Evolutionary conservation across 2,329 filamentous ascomycete species (phyloP).

Genomic region (Nemania diffusa): DNA sequence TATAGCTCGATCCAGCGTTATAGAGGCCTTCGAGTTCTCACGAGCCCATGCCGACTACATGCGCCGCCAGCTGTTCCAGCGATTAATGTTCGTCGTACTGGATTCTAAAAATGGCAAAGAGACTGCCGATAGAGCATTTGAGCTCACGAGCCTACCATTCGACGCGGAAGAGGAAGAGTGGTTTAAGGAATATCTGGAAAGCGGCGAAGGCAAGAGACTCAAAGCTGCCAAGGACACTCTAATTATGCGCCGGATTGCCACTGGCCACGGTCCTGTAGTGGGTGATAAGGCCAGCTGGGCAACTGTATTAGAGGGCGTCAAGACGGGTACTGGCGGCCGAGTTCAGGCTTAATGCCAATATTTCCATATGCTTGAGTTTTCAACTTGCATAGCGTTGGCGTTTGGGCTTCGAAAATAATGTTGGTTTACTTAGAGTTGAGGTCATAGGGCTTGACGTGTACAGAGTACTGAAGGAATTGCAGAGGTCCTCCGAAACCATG

Average conservation of each 20-base stretch:
- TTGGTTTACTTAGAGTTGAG: not conserved
- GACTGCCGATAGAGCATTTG: conserved; percentile 67
- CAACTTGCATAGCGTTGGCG: conserved; percentile 48
- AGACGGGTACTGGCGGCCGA: conserved; percentile 54
- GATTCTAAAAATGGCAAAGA: conserved; percentile 53
- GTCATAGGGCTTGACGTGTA: conserved; percentile 14
- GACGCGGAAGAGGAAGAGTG: conserved; percentile 75
- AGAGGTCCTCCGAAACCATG: not conserved
- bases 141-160: conserved; percentile 80
- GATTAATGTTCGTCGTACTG: conserved; percentile 70
- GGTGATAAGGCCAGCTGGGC: conserved; percentile 61
- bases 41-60: conserved; percentile 70
- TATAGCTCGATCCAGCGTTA: conserved; percentile 72
- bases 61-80: conserved; percentile 73
- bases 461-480: not conserved
- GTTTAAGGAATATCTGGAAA: conserved; percentile 75
- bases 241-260: conserved; percentile 77
- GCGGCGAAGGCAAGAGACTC: conserved; percentile 71
- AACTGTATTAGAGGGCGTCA: conserved; percentile 63
- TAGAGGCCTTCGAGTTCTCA: conserved; percentile 79
- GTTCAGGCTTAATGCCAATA: conserved; percentile 30
- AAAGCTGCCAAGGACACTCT: conserved; percentile 77
- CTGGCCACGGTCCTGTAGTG: conserved; percentile 64
- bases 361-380: conserved; percentile 9
- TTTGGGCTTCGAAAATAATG: conserved; percentile 35